phyloP scores from a whole-genome alignment of 768 basidiomycete species.

The Boletus rufocinnamomeus region DNA sequence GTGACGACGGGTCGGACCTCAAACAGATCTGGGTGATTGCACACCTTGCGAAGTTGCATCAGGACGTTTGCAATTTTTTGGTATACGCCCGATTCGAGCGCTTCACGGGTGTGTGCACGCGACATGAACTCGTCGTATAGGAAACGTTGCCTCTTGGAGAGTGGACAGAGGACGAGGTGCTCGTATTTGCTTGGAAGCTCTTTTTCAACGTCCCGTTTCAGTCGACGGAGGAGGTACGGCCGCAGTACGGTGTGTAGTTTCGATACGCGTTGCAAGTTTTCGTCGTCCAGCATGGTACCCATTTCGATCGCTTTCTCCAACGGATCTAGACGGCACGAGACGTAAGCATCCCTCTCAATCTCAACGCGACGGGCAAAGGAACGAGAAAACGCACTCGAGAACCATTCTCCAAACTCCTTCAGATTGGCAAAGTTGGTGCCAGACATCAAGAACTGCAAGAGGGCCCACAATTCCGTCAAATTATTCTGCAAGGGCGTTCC shows the following conservation, averaged over 20 bases:
- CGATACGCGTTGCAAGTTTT: conserved; percentile 78
- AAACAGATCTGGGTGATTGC: conserved; percentile 92
- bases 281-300: conserved; percentile 73
- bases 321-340: conserved; percentile 59
- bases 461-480: conserved; percentile 91
- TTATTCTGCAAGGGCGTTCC: conserved; percentile 98
- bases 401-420: conserved; percentile 95
- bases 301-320: conserved; percentile 93
- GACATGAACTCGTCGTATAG: conserved; percentile 97
- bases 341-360: not conserved
- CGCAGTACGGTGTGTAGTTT: conserved; percentile 95
- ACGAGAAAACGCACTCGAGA: conserved; percentile 69
- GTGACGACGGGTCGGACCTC: conserved; percentile 84
- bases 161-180: conserved; percentile 82
- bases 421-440: conserved; percentile 87
- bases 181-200: conserved; percentile 93
- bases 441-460: conserved; percentile 93
- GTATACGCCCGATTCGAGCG: conserved; percentile 81
- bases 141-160: conserved; percentile 92
- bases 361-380: not conserved
- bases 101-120: conserved; percentile 78
- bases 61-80: conserved; percentile 92
- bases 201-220: conserved; percentile 97
- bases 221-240: conserved; percentile 92
- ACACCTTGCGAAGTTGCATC: conserved; percentile 98